A percentile compares a stretch with the other conserved stretches of the same genome.
Conservation (phyloP, 257 asterid species). For the Galeopsis tetrahit region DNA sequence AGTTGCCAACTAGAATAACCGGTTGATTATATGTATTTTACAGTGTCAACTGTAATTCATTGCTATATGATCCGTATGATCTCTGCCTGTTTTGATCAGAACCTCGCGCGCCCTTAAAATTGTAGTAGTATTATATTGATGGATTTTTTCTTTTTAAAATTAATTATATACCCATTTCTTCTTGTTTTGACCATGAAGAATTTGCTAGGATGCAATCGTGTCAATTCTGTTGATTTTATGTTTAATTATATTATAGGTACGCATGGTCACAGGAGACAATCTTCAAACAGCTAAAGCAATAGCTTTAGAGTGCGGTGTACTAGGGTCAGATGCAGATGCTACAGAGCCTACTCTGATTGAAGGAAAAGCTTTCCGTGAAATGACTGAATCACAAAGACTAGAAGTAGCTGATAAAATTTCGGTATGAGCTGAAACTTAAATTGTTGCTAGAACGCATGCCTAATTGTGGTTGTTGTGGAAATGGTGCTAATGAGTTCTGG, state of each 20-base stretch:
- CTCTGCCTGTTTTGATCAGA: not conserved
- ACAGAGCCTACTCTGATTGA: slow-evolving; percentile 88
- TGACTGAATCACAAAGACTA: slow-evolving; percentile 63
- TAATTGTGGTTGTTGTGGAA: slow-evolving; percentile 20
- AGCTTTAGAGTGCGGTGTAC: slow-evolving; percentile 94
- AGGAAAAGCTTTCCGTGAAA: slow-evolving; percentile 75
- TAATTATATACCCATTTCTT: not conserved
- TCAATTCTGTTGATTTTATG: slow-evolving; percentile 15
- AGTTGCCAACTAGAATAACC: not conserved
- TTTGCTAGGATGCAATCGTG: slow-evolving; percentile 20
- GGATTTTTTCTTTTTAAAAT: not conserved
- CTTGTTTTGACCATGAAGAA: slow-evolving; percentile 7
- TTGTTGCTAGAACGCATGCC: slow-evolving; percentile 21
- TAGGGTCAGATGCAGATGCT: slow-evolving; percentile 73
- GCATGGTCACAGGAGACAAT: slow-evolving; percentile 99
- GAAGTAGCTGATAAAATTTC: slow-evolving; percentile 84
- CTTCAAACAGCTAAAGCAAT: slow-evolving; percentile 91
- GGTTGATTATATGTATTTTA: not conserved
- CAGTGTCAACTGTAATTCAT: not conserved
- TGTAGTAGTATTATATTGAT: not conserved
- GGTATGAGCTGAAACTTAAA: slow-evolving; percentile 52
- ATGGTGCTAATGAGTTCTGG: slow-evolving; percentile 15
- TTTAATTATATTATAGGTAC: slow-evolving; percentile 58
- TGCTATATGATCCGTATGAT: slow-evolving; percentile 10
- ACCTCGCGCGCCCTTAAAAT: slow-evolving; percentile 9